phyloP scores from a whole-genome alignment of 108 stramenopile genomes.

The Nitzschia palea region DNA sequence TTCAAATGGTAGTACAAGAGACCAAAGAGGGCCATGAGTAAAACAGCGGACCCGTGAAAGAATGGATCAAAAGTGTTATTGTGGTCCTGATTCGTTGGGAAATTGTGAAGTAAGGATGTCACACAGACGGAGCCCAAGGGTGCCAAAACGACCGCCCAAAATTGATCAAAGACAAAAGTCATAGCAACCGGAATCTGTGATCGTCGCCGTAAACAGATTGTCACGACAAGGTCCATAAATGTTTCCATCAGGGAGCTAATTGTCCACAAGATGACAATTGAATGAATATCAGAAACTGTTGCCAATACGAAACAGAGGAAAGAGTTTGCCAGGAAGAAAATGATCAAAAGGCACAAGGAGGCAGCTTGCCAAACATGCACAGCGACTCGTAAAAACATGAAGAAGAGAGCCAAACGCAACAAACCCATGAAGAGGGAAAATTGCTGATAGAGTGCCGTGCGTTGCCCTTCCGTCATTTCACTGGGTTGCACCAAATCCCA shows the following conservation, averaged over 20 bases:
- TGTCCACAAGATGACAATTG: background rate
- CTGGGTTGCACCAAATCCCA: background rate
- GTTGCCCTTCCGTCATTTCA: background rate
- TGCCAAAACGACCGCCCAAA: background rate
- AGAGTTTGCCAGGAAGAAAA: background rate
- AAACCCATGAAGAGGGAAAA: background rate
- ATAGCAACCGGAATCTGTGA: background rate
- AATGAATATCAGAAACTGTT: background rate
- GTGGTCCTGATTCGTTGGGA: background rate
- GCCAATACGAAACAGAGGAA: background rate
- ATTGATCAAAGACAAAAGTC: background rate
- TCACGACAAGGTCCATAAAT: background rate
- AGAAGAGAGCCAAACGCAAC: background rate
- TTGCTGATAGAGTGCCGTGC: background rate
- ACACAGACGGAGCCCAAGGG: background rate
- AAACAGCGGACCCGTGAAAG: background rate
- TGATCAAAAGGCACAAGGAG: background rate
- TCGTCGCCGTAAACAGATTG: background rate
- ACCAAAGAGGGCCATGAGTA: background rate
- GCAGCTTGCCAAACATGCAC: background rate
- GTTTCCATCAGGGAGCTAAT: background rate
- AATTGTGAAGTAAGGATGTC: background rate
- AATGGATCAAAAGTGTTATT: background rate
- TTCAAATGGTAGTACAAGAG: slow-evolving; percentile 1
- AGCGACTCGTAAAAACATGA: background rate